phyloP scores from a whole-genome alignment of 164 flowering plant species.

The Saururus chinensis region DNA sequence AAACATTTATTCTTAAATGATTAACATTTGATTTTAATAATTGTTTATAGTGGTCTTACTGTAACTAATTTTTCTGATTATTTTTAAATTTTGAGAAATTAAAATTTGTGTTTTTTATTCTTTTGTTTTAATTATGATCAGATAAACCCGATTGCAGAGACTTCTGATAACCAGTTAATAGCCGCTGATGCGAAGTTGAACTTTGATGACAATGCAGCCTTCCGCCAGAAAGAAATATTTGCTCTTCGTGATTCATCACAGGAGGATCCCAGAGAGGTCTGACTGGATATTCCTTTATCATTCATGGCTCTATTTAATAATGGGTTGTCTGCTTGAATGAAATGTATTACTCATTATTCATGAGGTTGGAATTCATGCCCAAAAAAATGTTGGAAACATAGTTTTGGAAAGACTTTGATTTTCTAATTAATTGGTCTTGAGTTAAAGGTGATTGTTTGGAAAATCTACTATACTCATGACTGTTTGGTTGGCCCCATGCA shows the following conservation, averaged over 20 bases:
- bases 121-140: slow-evolving; percentile 16
- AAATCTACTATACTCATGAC: too few species aligned
- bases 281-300: slow-evolving; percentile 1
- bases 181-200: slow-evolving; percentile 99
- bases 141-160: slow-evolving; percentile 97
- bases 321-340: too few species aligned
- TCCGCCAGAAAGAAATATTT: slow-evolving; percentile 84
- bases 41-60: neutral
- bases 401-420: too few species aligned
- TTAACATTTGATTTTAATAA: neutral
- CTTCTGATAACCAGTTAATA: slow-evolving; percentile 74
- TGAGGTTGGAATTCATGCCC: too few species aligned
- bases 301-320: neutral
- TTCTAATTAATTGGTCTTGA: too few species aligned
- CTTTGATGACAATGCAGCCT: slow-evolving; percentile 98
- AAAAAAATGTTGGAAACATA: too few species aligned
- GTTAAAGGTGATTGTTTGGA: too few species aligned
- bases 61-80: neutral
- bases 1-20: slow-evolving; percentile 5
- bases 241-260: slow-evolving; percentile 87
- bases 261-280: slow-evolving; percentile 98
- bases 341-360: too few species aligned
- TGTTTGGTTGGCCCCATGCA: too few species aligned
- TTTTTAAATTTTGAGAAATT: neutral
- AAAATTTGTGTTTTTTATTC: neutral